These are phyloP conservation scores for Hyphodiscus sp. DNA, from an alignment of 2,329 filamentous ascomycete genomes.

Conservation along the genomic window DNA sequence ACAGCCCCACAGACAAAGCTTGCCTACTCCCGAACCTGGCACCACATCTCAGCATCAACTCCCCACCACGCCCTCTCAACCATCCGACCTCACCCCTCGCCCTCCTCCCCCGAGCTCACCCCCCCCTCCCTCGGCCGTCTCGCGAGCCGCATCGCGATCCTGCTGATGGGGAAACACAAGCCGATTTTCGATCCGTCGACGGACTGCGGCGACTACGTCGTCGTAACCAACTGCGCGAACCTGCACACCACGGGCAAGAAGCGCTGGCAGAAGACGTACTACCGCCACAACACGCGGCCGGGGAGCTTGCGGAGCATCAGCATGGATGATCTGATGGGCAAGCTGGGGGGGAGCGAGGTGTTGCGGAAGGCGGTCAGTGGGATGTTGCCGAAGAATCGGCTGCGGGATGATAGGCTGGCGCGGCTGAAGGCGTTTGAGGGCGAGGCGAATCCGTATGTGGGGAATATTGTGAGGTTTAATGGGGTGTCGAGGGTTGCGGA, in stretches of 20 bases:
- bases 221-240: constrained; percentile 82
- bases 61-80: constrained; percentile 53
- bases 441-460: constrained; percentile 81
- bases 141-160: constrained; percentile 76
- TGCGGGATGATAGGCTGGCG: constrained; percentile 80
- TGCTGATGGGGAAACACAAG: constrained; percentile 98
- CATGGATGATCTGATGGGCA: constrained; percentile 92
- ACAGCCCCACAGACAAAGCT: constrained; percentile 66
- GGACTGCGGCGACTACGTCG: constrained; percentile 98
- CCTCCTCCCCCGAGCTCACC: constrained; percentile 40
- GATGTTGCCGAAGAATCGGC: constrained; percentile 95
- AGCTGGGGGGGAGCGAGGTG: constrained; percentile 89
- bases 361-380: constrained; percentile 87
- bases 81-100: constrained; percentile 36
- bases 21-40: constrained; percentile 95
- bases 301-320: constrained; percentile 81
- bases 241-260: constrained; percentile 89
- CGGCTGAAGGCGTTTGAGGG: constrained; percentile 95
- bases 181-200: constrained; percentile 95
- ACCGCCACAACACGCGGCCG: constrained; percentile 86
- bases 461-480: constrained; percentile 72
- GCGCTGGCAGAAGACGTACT: constrained; percentile 90
- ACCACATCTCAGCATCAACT: constrained; percentile 68
- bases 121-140: constrained; percentile 82
- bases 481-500: constrained; percentile 38